Percentiles rank a stretch among this genome's conserved stretches.
Evolutionary conservation across 1,139 yeast species (phyloP).

Genomic region (Blastobotrys aristatus): DNA sequence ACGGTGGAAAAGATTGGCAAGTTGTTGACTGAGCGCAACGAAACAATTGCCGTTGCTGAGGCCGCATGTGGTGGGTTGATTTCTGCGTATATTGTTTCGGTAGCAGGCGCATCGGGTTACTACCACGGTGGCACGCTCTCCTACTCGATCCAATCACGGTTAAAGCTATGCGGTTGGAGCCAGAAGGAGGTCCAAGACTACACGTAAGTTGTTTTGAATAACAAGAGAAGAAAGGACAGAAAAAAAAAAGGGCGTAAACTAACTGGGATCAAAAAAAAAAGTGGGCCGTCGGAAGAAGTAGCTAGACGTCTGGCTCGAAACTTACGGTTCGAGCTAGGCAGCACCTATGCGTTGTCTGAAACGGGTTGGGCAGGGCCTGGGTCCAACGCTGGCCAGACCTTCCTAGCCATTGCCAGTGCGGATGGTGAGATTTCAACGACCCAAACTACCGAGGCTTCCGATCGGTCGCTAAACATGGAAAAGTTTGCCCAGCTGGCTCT

Average conservation of each 20-base stretch:
- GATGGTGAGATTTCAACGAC: slow-evolving; percentile 48
- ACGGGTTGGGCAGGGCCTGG: slow-evolving; percentile 84
- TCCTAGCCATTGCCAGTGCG: slow-evolving; percentile 68
- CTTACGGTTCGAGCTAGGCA: slow-evolving; percentile 71
- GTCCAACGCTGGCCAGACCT: slow-evolving; percentile 52
- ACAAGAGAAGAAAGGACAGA: background rate
- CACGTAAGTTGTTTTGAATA: slow-evolving; percentile 34
- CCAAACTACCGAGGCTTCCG: slow-evolving; percentile 44
- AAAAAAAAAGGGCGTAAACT: background rate
- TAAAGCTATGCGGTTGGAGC: slow-evolving; percentile 74
- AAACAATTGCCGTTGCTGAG: slow-evolving; percentile 74
- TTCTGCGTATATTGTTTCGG: slow-evolving; percentile 72
- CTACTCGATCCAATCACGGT: slow-evolving; percentile 68
- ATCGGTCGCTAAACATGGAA: slow-evolving; percentile 66
- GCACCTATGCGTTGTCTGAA: slow-evolving; percentile 75
- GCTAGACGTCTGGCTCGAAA: slow-evolving; percentile 74
- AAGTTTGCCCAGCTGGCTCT: slow-evolving; percentile 66
- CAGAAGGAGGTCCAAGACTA: slow-evolving; percentile 61
- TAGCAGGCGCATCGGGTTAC: slow-evolving; percentile 80
- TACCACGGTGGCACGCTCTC: slow-evolving; percentile 81
- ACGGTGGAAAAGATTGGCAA: slow-evolving; percentile 55
- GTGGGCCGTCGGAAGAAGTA: slow-evolving; percentile 73
- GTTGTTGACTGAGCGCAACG: slow-evolving; percentile 46
- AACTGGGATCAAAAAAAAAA: slow-evolving; percentile 14
- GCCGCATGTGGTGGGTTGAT: slow-evolving; percentile 88